Base-by-base conservation (phyloP, 306 rosid species). In the Vigna radiata region DNA sequence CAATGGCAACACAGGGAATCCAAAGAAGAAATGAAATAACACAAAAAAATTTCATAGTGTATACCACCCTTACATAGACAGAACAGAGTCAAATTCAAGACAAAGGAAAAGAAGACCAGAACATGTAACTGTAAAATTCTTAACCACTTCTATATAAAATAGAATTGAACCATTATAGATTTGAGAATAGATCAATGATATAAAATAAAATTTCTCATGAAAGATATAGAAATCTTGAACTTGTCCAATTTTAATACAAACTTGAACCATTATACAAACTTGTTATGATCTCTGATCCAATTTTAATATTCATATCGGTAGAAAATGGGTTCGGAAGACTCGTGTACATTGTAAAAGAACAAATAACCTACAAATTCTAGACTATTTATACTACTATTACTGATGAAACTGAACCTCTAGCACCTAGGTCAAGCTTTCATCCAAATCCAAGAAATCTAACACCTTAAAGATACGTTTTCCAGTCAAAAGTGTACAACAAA, bases 1-100 rank as follows among this genome's bases (percentile, higher is more conserved):
- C 86, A 81, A 71, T 37, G 77, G 67, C 66, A 75, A 82, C 65
- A 12, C 63, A 62, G 66, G 41, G 65, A 75, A 77, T 39, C 79
- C 49, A 81, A 74, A 68, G 37, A 50, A 79, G 70, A 76, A 41
- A 61, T 48, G 65, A 59, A 70, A 81, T 27, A 60, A 36, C 67
- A 68, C 36, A 58, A 48, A 43, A 78, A 50, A 74, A 64, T 48
- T 61, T 72, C 75, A 82, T 19, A 15, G 41, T 1, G 10, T 27
- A 63, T 41, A 72, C 41, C 41, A 47, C 11, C 11, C 68, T 52
- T 25, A 39, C 46, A 48, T 59, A 68, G 19, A 17, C 55, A 54
- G 10, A 55, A 65, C 47, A 31, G 17, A 75, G 61, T 39, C 56
- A 83, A 56, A 63, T 60, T 58, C 67, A 67, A 18, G 71, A 70